These are phyloP conservation scores for Penicillium fimorum DNA, from an alignment of 495 filamentous ascomycete genomes.

Conservation along the genomic window DNA sequence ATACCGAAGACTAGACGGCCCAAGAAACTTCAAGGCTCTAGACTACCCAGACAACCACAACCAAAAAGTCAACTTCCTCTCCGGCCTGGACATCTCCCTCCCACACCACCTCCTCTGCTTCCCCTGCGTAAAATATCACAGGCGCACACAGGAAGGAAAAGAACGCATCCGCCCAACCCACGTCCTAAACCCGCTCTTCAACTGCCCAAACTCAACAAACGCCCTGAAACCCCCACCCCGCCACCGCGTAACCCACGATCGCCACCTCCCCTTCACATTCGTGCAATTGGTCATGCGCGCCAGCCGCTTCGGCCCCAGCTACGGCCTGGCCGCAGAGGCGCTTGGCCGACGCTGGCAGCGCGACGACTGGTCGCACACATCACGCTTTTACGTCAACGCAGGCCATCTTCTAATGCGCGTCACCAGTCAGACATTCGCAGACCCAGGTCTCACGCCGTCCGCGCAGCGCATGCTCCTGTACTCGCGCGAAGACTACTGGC, in stretches of 20 bases:
- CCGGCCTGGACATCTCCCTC: conserved; percentile 40
- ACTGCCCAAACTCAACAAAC: conserved; percentile 48
- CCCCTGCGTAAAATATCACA: conserved; percentile 53
- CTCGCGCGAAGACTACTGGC: conserved; percentile 57
- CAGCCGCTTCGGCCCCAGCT: conserved; percentile 34
- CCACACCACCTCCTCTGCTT: conserved; percentile 57
- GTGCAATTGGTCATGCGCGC: conserved; percentile 52
- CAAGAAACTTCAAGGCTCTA: conserved; percentile 32
- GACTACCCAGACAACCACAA: conserved; percentile 36
- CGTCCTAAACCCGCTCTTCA: conserved; percentile 52
- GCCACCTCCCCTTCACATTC: conserved; percentile 52
- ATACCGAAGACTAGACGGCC: conserved; percentile 36
- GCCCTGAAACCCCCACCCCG: conserved; percentile 42
- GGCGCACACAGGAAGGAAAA: conserved; percentile 44
- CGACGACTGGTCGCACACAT: conserved; percentile 49
- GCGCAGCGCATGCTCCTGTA: conserved; percentile 52
- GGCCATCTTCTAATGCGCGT: conserved; percentile 55
- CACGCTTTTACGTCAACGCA: conserved; percentile 50
- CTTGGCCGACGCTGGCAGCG: conserved; percentile 52
- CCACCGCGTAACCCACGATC: conserved; percentile 51
- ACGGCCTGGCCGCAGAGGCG: conserved; percentile 44
- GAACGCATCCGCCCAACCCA: conserved; percentile 50
- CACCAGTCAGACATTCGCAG: conserved; percentile 44
- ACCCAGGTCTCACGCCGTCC: conserved; percentile 41
- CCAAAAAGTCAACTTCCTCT: conserved; percentile 47